Conservation (phyloP, 2,329 filamentous ascomycete species). For the Ascochyta clinopodiicola region DNA sequence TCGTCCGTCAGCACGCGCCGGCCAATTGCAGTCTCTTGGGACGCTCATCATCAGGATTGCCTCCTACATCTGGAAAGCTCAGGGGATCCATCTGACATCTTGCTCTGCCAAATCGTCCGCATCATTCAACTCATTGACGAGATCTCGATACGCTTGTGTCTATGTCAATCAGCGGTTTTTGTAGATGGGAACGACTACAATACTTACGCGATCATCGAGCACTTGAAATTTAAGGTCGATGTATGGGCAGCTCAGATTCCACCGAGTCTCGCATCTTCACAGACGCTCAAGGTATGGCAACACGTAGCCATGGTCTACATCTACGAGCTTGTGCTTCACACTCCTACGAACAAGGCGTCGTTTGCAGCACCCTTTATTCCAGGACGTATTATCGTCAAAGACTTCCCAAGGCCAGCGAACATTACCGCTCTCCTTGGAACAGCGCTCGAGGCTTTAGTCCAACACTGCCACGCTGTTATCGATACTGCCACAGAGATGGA, state of each 20-base stretch:
- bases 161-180: slow-evolving; percentile 29
- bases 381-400: slow-evolving; percentile 32
- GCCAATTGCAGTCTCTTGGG: slow-evolving; percentile 31
- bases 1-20: slow-evolving; percentile 31
- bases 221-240: slow-evolving; percentile 28
- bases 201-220: slow-evolving; percentile 25
- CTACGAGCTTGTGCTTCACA: slow-evolving; percentile 33
- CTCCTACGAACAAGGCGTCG: slow-evolving; percentile 34
- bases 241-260: slow-evolving; percentile 35
- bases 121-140: slow-evolving; percentile 30
- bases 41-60: slow-evolving; percentile 31
- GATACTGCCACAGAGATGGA: slow-evolving; percentile 31
- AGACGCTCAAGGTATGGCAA: slow-evolving; percentile 33
- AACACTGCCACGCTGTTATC: slow-evolving; percentile 35
- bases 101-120: slow-evolving; percentile 37
- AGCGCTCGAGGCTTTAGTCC: slow-evolving; percentile 23
- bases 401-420: slow-evolving; percentile 31
- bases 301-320: slow-evolving; percentile 35
- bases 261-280: slow-evolving; percentile 23
- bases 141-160: slow-evolving; percentile 25
- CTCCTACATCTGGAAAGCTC: slow-evolving; percentile 25
- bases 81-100: slow-evolving; percentile 25
- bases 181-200: slow-evolving; percentile 29
- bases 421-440: slow-evolving; percentile 25
- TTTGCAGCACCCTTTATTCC: slow-evolving; percentile 38